phyloP scores from a whole-genome alignment of 2,329 filamentous ascomycete species.

The Calonectria pauciramosa region DNA sequence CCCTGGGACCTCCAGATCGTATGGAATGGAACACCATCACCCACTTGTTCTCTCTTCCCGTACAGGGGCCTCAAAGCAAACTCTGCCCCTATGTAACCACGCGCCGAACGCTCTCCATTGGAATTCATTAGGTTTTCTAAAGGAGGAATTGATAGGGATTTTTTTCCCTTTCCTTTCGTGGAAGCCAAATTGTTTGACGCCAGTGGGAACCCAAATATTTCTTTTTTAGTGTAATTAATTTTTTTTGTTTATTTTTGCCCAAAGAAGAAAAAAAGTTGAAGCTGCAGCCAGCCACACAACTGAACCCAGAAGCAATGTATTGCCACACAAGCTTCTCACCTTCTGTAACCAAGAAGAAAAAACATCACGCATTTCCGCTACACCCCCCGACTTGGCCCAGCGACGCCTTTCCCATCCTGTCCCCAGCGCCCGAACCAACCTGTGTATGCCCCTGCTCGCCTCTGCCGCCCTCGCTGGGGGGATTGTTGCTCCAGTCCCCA shows the following conservation, averaged over 20 bases:
- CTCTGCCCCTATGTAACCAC: background rate
- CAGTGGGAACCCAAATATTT: background rate
- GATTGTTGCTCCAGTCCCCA: slow-evolving; percentile 7
- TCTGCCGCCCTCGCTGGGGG: slow-evolving; percentile 31
- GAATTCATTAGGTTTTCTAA: background rate
- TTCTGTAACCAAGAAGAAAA: slow-evolving; percentile 5
- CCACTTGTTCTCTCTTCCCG: slow-evolving; percentile 24
- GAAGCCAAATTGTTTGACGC: background rate
- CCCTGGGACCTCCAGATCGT: slow-evolving; percentile 16
- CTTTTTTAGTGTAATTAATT: background rate
- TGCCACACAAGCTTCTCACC: slow-evolving; percentile 3
- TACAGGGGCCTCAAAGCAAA: slow-evolving; percentile 15
- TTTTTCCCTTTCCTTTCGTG: background rate
- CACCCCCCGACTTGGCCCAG: slow-evolving; percentile 21
- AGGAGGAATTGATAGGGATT: background rate
- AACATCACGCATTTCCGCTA: slow-evolving; percentile 16
- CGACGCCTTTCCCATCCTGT: slow-evolving; percentile 43
- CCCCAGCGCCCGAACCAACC: slow-evolving; percentile 37
- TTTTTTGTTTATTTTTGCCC: background rate
- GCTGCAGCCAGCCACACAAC: background rate
- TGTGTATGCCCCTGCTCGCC: slow-evolving; percentile 27
- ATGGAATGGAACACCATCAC: slow-evolving; percentile 12
- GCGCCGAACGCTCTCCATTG: background rate
- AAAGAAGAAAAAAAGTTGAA: background rate
- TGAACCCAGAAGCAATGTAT: background rate